These are phyloP conservation scores for Oryza meridionalis DNA, from an alignment of 176 grass and related monocot species.

Conservation along the genomic window DNA sequence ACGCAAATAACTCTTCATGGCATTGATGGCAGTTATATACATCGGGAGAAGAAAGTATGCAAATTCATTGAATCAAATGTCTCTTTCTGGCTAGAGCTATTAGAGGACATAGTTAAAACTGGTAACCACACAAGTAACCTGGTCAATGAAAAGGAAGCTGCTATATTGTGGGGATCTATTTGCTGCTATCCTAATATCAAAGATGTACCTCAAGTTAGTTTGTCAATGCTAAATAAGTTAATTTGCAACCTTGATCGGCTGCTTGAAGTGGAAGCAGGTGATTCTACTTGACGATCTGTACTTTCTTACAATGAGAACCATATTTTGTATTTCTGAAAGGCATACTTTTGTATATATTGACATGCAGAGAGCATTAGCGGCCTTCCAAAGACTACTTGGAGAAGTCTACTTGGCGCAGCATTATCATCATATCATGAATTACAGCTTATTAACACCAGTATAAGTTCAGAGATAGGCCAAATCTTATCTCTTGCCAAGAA, in stretches of 20 bases:
- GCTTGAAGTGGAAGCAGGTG: constrained; percentile 71
- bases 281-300: constrained; percentile 28
- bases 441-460: constrained; percentile 34
- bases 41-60: constrained; percentile 50
- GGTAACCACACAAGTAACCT: constrained; percentile 41
- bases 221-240: constrained; percentile 65
- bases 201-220: constrained; percentile 47
- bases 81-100: constrained; percentile 54
- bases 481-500: constrained; percentile 74
- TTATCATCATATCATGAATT: constrained; percentile 67
- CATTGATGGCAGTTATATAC: constrained; percentile 48
- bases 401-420: constrained; percentile 74
- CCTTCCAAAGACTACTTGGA: constrained; percentile 78
- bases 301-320: constrained; percentile 25
- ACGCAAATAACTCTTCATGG: constrained; percentile 47
- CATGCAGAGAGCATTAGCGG: constrained; percentile 51
- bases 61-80: constrained; percentile 66
- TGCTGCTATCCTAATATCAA: constrained; percentile 66
- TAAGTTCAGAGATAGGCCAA: constrained; percentile 52
- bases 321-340: constrained; percentile 2
- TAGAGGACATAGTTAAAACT: constrained; percentile 40
- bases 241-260: constrained; percentile 60
- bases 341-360: constrained; percentile 18
- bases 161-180: constrained; percentile 80
- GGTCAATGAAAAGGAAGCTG: constrained; percentile 61